phyloP scores from a whole-genome alignment of 306 rosid genomes.

The Sphenostylis stenocarpa region DNA sequence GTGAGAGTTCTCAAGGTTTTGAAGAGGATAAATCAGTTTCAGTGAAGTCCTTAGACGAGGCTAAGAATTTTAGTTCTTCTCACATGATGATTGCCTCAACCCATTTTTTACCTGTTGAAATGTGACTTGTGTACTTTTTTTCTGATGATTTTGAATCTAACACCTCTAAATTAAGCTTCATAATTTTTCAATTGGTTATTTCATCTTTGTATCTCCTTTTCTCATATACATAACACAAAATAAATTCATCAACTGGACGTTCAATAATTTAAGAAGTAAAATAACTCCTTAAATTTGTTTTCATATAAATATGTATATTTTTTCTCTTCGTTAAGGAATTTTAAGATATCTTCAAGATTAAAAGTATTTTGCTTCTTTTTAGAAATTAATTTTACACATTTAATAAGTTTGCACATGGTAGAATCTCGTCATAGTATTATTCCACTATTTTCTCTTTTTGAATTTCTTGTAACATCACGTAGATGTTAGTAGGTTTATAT shows the following conservation, averaged over 20 bases:
- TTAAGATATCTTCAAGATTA: too few relatives aligned
- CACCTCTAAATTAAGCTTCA: constrained; percentile 13
- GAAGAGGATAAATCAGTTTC: background rate
- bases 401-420: too few relatives aligned
- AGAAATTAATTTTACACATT: too few relatives aligned
- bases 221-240: background rate
- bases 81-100: background rate
- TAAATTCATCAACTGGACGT: background rate
- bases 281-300: background rate
- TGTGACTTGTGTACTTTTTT: constrained; percentile 11
- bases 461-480: too few relatives aligned
- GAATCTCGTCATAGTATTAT: too few relatives aligned
- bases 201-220: background rate
- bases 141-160: background rate
- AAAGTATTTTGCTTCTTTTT: too few relatives aligned
- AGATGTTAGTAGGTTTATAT: too few relatives aligned
- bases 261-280: background rate
- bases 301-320: too few relatives aligned
- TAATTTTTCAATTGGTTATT: background rate
- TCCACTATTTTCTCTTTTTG: too few relatives aligned
- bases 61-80: background rate
- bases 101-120: background rate
- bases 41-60: background rate
- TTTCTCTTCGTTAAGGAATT: too few relatives aligned
- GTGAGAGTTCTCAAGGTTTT: constrained; percentile 38